Base-by-base conservation (phyloP, 495 filamentous ascomycete species). In the Neurospora intermedia region DNA sequence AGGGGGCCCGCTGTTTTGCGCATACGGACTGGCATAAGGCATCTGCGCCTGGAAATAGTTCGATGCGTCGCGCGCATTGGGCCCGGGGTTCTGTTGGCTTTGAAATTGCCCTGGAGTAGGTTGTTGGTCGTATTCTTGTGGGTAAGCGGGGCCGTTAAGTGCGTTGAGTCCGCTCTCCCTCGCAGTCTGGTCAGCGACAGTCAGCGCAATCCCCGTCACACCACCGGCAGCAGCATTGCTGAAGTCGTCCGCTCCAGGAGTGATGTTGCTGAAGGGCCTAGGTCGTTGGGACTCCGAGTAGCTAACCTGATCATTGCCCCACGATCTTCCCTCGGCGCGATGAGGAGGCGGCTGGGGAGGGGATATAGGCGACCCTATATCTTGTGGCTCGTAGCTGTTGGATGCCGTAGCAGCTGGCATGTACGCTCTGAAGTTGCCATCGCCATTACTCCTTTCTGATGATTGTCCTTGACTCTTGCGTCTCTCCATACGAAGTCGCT, bases 161-260 rank as follows among this genome's bases (percentile, higher is more conserved):
- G 92, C 91, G 75, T 94, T 87, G 69, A 92, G 73, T 16, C 91
- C 93, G 81, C 91, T 93, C 75, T 92, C 87, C 73, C 92, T 83
- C 74, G 90, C 86, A 81, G 93, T 89, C 40, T 85, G 87, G 71
- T 92, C 92, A 6, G 92, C 92, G 72, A 94, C 88, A 69, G 87
- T 92, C 75, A 89, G 83, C 69, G 93, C 92, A 72, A 94, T 90
- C 38, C 91, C 92, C 20, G 91, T 87, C 79, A 94, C 91, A 38
- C 92, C 93, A 71, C 92, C 93, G 69, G 87, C 87, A 15, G 92
- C 92, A 54, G 84, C 81, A 38, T 90, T 88, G 66, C 92, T 88
- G 71, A 93, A 87, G 77, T 94, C 94, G 80, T 94, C 92, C 45
- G 88, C 86, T 11, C 91, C 92, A 6, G 92, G 92, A 8, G 92